Evolutionary conservation across 148 eudicot genomes (phyloP).

Genomic region (Vaccinium corymbosum): DNA sequence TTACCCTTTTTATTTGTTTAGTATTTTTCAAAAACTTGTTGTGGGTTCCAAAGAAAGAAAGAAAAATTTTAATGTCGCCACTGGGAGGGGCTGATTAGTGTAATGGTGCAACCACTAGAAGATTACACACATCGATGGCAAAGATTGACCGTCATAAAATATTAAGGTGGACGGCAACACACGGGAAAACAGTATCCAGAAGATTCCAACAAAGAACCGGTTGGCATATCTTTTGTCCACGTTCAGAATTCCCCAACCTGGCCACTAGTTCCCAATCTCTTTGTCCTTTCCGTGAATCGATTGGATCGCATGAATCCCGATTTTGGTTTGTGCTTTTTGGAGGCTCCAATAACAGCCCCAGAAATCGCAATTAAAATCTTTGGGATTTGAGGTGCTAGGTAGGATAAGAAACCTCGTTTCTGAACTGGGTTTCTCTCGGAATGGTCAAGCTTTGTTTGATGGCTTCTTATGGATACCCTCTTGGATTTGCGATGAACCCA

Average conservation of each 20-base stretch:
- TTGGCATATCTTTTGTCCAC: background rate
- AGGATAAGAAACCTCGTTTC: conserved; percentile 25
- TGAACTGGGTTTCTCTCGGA: conserved; percentile 32
- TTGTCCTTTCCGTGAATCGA: background rate
- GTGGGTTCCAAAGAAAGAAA: no score
- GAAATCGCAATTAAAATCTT: background rate
- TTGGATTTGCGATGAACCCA: conserved; percentile 32
- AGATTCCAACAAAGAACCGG: conserved; percentile 11
- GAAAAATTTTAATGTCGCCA: no score
- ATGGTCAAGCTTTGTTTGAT: conserved; percentile 36
- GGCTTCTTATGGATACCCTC: conserved; percentile 48
- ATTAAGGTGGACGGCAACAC: background rate
- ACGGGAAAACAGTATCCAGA: background rate
- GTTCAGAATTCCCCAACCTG: background rate
- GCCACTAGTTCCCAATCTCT: background rate
- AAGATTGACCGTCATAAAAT: background rate
- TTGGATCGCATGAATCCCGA: conserved; percentile 6
- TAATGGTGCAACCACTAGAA: no score
- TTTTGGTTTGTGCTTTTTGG: background rate
- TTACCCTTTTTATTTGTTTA: no score
- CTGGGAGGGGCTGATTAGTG: no score
- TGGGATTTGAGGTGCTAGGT: conserved; percentile 1
- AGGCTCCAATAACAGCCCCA: conserved; percentile 11
- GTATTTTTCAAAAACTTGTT: no score
- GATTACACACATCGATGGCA: background rate